These are phyloP conservation scores for Alternaria sp. DNA, from an alignment of 2,329 filamentous ascomycete species.

Conservation along the genomic window DNA sequence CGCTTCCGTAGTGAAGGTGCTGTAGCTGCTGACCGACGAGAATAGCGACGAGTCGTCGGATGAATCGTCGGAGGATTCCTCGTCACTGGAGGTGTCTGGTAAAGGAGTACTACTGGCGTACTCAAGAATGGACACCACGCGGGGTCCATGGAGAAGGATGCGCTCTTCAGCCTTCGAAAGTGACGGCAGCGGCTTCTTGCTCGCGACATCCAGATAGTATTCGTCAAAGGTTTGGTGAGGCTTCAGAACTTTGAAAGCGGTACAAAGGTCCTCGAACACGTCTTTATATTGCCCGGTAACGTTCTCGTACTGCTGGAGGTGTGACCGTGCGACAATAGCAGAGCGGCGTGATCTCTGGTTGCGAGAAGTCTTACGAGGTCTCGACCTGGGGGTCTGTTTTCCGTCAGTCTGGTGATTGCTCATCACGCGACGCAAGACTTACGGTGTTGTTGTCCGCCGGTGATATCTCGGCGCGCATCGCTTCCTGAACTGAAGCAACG, in stretches of 20 bases:
- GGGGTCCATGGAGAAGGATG: background rate
- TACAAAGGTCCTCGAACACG: background rate
- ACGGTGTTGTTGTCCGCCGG: background rate
- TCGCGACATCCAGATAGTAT: background rate
- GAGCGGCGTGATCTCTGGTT: background rate
- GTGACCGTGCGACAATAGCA: too few relatives aligned
- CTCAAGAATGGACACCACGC: background rate
- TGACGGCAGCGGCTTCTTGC: background rate
- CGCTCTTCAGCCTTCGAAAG: background rate
- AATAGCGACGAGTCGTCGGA: background rate
- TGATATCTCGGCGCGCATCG: background rate
- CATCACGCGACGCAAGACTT: background rate
- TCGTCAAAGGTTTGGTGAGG: background rate
- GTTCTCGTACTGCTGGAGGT: too few relatives aligned
- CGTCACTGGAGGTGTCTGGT: background rate
- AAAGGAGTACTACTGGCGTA: background rate
- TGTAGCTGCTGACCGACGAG: background rate
- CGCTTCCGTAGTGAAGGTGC: background rate
- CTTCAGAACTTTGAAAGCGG: background rate
- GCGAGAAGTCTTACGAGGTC: background rate
- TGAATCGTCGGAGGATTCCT: background rate
- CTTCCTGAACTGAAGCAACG: background rate
- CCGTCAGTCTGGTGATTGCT: background rate
- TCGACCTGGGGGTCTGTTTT: background rate
- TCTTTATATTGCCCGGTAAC: too few relatives aligned